Evolutionary conservation across 495 filamentous ascomycete species (phyloP).

Genomic region (Cryomyces minteri): DNA sequence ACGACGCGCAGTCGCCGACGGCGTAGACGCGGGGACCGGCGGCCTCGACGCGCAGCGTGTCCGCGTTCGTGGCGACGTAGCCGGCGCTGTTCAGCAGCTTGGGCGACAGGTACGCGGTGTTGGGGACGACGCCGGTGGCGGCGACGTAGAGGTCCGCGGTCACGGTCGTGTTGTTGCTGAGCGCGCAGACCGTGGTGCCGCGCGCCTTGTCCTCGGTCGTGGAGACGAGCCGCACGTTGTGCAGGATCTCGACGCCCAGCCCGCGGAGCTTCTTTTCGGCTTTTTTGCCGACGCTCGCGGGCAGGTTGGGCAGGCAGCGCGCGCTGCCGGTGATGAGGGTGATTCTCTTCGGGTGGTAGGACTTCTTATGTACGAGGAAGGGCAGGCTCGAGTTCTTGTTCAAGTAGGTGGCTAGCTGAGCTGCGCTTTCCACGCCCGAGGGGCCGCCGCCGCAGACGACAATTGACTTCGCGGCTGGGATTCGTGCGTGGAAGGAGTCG

Average conservation of each 20-base stretch:
- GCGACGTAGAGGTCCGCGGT: constrained; percentile 31
- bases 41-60: constrained; percentile 27
- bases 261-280: constrained; percentile 25
- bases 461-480: constrained; percentile 18
- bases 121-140: constrained; percentile 27
- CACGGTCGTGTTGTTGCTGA: constrained; percentile 20
- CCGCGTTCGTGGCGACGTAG: constrained; percentile 23
- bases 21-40: constrained; percentile 30
- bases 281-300: constrained; percentile 16
- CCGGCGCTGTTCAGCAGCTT: constrained; percentile 18
- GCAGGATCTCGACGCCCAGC: constrained; percentile 26
- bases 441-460: constrained; percentile 42
- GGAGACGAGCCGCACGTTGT: constrained; percentile 14
- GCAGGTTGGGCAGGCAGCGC: constrained; percentile 28
- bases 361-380: too few relatives aligned
- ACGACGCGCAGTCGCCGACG: constrained; percentile 23
- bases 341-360: constrained; percentile 14
- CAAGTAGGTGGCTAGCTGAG: constrained; percentile 23
- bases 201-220: constrained; percentile 6
- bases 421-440: constrained; percentile 41
- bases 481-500: constrained; percentile 7
- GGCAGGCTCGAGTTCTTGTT: constrained; percentile 15
- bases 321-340: constrained; percentile 23
- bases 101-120: constrained; percentile 23
- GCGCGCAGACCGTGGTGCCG: constrained; percentile 13